A percentile compares a stretch with the other conserved stretches of the same genome.
phyloP scores from a whole-genome alignment of 805 yeast species.

The Lipomyces yamanashiensis region DNA sequence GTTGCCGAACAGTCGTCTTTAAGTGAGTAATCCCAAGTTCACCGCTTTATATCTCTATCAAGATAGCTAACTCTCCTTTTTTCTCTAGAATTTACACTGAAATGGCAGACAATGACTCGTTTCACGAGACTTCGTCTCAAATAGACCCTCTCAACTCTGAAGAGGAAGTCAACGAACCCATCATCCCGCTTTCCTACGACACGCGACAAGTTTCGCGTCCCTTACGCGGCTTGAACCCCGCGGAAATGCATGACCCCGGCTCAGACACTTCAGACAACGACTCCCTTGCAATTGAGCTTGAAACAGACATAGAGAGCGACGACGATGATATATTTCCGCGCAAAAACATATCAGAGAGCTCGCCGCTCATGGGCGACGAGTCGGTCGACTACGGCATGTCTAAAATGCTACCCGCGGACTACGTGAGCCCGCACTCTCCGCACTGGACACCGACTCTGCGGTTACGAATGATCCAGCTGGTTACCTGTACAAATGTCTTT shows the following conservation, averaged over 20 bases:
- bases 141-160: constrained; percentile 20
- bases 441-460: constrained; percentile 37
- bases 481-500: constrained; percentile 48
- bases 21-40: no score
- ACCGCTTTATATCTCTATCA: background rate
- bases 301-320: constrained; percentile 30
- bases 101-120: constrained; percentile 5
- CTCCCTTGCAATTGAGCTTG: constrained; percentile 37
- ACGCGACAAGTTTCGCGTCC: constrained; percentile 18
- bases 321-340: constrained; percentile 26
- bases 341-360: constrained; percentile 19
- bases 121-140: constrained; percentile 2
- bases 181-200: constrained; percentile 25
- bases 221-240: constrained; percentile 26
- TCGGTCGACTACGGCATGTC: constrained; percentile 7
- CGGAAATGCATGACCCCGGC: constrained; percentile 32
- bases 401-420: constrained; percentile 32
- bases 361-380: constrained; percentile 21
- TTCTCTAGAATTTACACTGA: background rate
- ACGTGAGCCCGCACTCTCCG: constrained; percentile 33
- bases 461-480: constrained; percentile 37
- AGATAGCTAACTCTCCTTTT: background rate
- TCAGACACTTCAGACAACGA: constrained; percentile 34
- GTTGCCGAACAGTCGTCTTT: no score
- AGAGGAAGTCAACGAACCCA: constrained; percentile 19